A percentile compares a stretch with the other conserved stretches of the same genome.
Evolutionary conservation across 306 rosid genomes (phyloP).

Genomic region (Inga oerstediana): DNA sequence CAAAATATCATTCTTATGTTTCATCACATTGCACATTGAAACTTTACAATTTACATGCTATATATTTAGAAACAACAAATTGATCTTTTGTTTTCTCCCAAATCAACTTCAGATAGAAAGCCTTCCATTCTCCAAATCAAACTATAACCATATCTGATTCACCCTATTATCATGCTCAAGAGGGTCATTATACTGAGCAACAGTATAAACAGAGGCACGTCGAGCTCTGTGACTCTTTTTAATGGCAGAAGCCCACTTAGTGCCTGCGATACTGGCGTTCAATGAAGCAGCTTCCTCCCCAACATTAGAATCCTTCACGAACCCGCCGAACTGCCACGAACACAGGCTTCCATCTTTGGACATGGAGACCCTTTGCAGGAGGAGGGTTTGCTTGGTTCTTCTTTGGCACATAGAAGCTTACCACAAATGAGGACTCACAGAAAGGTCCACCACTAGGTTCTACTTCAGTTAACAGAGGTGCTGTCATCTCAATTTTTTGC

Average conservation of each 20-base stretch:
- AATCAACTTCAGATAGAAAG: not conserved
- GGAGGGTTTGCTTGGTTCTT: constrained; percentile 80
- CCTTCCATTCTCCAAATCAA: constrained; percentile 20
- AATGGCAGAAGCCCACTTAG: constrained; percentile 62
- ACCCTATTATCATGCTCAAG: constrained; percentile 71
- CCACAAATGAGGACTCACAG: constrained; percentile 70
- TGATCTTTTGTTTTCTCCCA: not conserved
- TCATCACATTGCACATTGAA: no score
- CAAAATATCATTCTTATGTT: no score
- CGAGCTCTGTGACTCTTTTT: constrained; percentile 48
- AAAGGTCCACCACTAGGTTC: constrained; percentile 72
- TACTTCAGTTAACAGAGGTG: constrained; percentile 66
- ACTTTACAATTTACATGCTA: no score
- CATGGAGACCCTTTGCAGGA: constrained; percentile 59
- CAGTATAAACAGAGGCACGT: constrained; percentile 51
- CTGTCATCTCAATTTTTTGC: constrained; percentile 81
- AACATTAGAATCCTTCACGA: constrained; percentile 53
- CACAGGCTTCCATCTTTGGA: constrained; percentile 59
- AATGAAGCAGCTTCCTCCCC: constrained; percentile 72
- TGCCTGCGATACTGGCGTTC: constrained; percentile 63
- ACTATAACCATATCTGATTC: constrained; percentile 62
- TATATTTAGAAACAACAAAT: no score
- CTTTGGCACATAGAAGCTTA: constrained; percentile 80
- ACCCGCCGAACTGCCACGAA: constrained; percentile 69
- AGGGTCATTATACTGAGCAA: constrained; percentile 81